A percentile compares a stretch with the other conserved stretches of the same genome.
These are phyloP conservation scores for Fusarium anguioides DNA, from an alignment of 2,329 filamentous ascomycete genomes.

Conservation along the genomic window DNA sequence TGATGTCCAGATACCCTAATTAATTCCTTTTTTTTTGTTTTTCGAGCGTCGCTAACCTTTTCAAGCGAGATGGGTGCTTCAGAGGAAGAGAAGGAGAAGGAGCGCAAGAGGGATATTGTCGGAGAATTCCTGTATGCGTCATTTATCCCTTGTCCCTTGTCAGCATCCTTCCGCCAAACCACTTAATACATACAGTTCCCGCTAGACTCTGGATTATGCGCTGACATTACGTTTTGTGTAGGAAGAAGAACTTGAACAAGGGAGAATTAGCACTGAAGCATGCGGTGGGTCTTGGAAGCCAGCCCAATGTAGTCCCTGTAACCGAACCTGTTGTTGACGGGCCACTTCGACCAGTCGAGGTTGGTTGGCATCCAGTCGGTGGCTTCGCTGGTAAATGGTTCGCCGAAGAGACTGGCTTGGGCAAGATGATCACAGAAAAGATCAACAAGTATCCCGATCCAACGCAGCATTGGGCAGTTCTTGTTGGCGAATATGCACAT, in stretches of 20 bases:
- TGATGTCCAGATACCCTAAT: background rate
- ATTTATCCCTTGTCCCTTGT: constrained; percentile 17
- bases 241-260: constrained; percentile 50
- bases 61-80: constrained; percentile 9
- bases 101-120: constrained; percentile 49
- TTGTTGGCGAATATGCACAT: constrained; percentile 66
- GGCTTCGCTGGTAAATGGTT: constrained; percentile 69
- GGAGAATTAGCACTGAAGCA: constrained; percentile 52
- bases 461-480: constrained; percentile 69
- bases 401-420: constrained; percentile 65
- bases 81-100: constrained; percentile 32
- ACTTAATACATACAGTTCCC: too few relatives aligned
- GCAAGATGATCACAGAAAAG: constrained; percentile 66
- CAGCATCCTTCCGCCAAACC: background rate
- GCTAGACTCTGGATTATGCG: background rate
- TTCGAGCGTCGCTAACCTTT: background rate
- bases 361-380: constrained; percentile 69
- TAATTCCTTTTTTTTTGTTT: background rate
- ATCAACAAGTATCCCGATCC: constrained; percentile 67
- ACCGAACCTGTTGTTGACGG: constrained; percentile 46
- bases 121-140: constrained; percentile 49
- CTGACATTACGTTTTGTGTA: constrained; percentile 26
- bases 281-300: constrained; percentile 48
- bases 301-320: constrained; percentile 49
- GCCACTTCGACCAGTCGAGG: constrained; percentile 55